phyloP scores from a whole-genome alignment of 2,329 filamentous ascomycete species.

The Bipolaris victoriae region DNA sequence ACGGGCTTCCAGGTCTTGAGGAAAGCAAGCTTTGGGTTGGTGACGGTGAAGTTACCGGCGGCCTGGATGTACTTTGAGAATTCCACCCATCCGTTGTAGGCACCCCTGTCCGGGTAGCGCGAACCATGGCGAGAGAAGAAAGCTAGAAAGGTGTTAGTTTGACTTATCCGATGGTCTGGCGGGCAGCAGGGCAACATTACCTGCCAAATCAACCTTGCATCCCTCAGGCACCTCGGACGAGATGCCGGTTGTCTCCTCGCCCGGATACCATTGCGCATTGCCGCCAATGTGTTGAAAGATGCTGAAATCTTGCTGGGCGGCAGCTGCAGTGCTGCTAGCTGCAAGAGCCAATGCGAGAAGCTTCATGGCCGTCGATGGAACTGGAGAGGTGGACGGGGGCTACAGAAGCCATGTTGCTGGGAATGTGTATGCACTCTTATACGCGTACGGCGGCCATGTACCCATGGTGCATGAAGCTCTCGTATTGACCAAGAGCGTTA shows the following conservation, averaged over 20 bases:
- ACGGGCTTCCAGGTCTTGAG: conserved; percentile 65
- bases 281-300: conserved; percentile 48
- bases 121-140: conserved; percentile 68
- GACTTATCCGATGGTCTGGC: neutral
- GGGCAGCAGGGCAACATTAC: neutral
- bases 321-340: conserved; percentile 14
- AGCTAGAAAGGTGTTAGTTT: conserved; percentile 37
- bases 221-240: conserved; percentile 60
- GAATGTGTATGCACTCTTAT: conserved; percentile 9
- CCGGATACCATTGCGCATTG: conserved; percentile 50
- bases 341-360: conserved; percentile 24
- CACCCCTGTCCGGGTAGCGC: conserved; percentile 66
- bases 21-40: conserved; percentile 60
- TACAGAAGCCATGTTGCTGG: neutral
- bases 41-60: conserved; percentile 57
- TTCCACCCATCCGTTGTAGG: conserved; percentile 62
- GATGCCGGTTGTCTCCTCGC: conserved; percentile 60
- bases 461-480: neutral
- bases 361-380: conserved; percentile 23
- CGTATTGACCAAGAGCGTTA: conserved; percentile 4
- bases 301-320: conserved; percentile 36
- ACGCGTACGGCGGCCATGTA: neutral
- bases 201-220: conserved; percentile 65
- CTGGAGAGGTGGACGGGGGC: neutral
- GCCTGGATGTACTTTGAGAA: conserved; percentile 57